These are phyloP conservation scores for Epichloe uncinata DNA, from an alignment of 2,329 filamentous ascomycete genomes.

Conservation along the genomic window DNA sequence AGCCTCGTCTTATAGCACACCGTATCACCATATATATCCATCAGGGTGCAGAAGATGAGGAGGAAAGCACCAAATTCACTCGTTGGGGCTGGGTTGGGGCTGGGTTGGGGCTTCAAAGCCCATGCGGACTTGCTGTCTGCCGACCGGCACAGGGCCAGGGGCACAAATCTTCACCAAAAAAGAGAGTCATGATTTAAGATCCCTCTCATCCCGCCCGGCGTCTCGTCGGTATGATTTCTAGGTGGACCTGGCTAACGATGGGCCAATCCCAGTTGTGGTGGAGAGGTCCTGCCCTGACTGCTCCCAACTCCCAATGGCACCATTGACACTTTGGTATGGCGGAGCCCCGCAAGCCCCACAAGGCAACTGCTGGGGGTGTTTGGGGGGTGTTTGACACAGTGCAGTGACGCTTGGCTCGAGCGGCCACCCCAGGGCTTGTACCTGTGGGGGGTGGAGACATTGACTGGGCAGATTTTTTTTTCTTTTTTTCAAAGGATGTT, in stretches of 20 bases:
- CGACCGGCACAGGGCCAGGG: not conserved
- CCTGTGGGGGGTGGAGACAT: slow-evolving; percentile 16
- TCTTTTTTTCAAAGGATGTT: not conserved
- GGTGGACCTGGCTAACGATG: slow-evolving; percentile 2
- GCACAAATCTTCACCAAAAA: not conserved
- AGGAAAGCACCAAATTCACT: not conserved
- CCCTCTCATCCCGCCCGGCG: slow-evolving; percentile 8
- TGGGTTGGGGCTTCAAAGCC: not conserved
- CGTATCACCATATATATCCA: not conserved
- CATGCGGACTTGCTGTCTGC: not conserved
- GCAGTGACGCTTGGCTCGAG: not conserved
- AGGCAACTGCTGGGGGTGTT: not conserved
- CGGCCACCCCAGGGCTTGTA: slow-evolving; percentile 9
- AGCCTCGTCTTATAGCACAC: slow-evolving; percentile 1
- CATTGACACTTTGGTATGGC: slow-evolving; percentile 5
- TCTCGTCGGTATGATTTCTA: slow-evolving; percentile 12
- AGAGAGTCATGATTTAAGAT: slow-evolving; percentile 3
- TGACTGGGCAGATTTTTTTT: not conserved
- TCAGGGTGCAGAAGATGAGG: not conserved
- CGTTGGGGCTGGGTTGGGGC: not conserved
- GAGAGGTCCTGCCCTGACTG: slow-evolving; percentile 1
- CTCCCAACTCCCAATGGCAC: slow-evolving; percentile 8
- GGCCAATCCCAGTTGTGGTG: slow-evolving; percentile 16
- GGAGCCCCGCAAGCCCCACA: not conserved
- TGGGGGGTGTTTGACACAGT: not conserved